phyloP scores from a whole-genome alignment of 495 filamentous ascomycete genomes.

The Neurospora terricola region DNA sequence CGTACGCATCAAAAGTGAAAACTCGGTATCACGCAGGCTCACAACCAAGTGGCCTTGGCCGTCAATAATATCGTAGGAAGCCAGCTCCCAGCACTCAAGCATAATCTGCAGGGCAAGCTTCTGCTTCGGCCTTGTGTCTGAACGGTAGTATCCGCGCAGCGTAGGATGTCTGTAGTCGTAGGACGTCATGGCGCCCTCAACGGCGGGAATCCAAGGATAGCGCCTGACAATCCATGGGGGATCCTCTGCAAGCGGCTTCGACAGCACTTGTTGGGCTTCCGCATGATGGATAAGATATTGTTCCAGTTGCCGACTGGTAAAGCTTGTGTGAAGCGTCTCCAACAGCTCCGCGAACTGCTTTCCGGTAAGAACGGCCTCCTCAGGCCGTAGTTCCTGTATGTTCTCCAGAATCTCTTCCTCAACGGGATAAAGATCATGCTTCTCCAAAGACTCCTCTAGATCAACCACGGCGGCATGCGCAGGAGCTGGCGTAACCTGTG shows the following conservation, averaged over 20 bases:
- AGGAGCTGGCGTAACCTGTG: background rate
- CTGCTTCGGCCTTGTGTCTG: conserved; percentile 19
- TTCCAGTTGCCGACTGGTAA: conserved; percentile 31
- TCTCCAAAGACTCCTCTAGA: conserved; percentile 22
- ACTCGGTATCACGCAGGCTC: conserved; percentile 22
- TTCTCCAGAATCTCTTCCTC: conserved; percentile 26
- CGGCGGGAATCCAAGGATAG: conserved; percentile 23
- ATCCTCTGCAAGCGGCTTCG: background rate
- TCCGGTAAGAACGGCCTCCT: conserved; percentile 15
- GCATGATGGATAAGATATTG: conserved; percentile 22
- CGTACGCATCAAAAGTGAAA: conserved; percentile 30
- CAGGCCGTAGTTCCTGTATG: conserved; percentile 34
- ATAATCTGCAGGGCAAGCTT: conserved; percentile 27
- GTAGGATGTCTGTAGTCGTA: conserved; percentile 2
- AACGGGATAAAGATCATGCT: conserved; percentile 12
- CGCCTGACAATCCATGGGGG: conserved; percentile 21
- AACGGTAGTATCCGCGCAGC: conserved; percentile 18
- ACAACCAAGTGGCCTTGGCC: conserved; percentile 24
- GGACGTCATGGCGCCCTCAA: background rate
- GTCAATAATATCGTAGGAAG: conserved; percentile 16
- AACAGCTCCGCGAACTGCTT: conserved; percentile 31
- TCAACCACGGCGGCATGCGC: conserved; percentile 9
- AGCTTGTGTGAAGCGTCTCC: conserved; percentile 27
- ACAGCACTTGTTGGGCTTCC: background rate
- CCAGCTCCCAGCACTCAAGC: conserved; percentile 33